A percentile compares a stretch with the other conserved stretches of the same genome.
phyloP scores from a whole-genome alignment of 1,139 yeast species.

The Kodamaea anthophila region DNA sequence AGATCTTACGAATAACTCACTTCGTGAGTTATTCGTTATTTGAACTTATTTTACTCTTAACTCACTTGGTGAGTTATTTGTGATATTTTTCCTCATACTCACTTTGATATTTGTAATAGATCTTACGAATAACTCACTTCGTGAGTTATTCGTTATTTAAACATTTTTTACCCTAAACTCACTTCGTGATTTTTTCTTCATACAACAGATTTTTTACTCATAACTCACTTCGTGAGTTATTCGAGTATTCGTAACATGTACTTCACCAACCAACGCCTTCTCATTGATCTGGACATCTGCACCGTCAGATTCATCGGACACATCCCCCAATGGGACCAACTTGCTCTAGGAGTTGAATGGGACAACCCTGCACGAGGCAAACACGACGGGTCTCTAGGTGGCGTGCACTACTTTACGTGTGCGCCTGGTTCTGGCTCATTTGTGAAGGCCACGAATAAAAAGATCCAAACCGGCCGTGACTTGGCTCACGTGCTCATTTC shows the following conservation, averaged over 20 bases:
- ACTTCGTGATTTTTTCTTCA: no score
- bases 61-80: no score
- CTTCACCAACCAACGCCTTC: constrained; percentile 6
- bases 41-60: no score
- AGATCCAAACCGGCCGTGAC: constrained; percentile 18
- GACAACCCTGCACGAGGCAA: constrained; percentile 67
- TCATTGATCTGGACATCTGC: constrained; percentile 31
- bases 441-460: constrained; percentile 40
- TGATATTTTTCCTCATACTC: no score
- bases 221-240: no score
- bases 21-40: no score
- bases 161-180: no score
- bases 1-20: no score
- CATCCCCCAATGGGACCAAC: constrained; percentile 46
- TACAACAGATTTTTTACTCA: no score
- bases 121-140: no score
- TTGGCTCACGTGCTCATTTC: constrained; percentile 46
- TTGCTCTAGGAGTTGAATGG: constrained; percentile 83
- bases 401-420: constrained; percentile 50
- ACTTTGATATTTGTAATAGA: no score
- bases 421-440: constrained; percentile 55
- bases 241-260: not conserved
- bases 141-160: no score
- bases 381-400: constrained; percentile 69
- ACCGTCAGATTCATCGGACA: constrained; percentile 61